phyloP scores from a whole-genome alignment of 176 grass and related monocot species.

The Rhynchospora tenuis region DNA sequence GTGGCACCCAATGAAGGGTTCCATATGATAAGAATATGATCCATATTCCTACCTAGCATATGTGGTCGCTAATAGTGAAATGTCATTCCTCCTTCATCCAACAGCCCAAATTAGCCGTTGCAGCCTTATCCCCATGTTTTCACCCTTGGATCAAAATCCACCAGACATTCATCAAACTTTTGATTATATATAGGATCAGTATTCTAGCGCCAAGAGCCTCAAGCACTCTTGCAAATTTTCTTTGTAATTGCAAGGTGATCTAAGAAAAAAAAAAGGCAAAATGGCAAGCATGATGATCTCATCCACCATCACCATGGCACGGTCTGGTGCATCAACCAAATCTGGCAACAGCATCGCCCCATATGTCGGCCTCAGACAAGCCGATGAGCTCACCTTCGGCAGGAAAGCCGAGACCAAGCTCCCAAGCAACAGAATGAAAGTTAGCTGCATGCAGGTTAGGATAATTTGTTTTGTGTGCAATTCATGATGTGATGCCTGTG shows the following conservation, averaged over 20 bases:
- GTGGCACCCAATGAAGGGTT: background rate
- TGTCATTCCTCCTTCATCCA: background rate
- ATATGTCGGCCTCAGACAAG: slow-evolving; percentile 40
- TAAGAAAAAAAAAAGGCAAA: background rate
- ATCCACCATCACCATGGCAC: slow-evolving; percentile 32
- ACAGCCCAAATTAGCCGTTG: slow-evolving; percentile 19
- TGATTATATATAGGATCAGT: slow-evolving; percentile 33
- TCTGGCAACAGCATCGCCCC: slow-evolving; percentile 34
- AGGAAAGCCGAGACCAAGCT: slow-evolving; percentile 24
- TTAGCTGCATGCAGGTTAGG: slow-evolving; percentile 74
- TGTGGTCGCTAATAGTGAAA: slow-evolving; percentile 31
- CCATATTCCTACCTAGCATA: slow-evolving; percentile 21
- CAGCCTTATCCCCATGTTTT: slow-evolving; percentile 6
- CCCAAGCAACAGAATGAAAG: slow-evolving; percentile 52
- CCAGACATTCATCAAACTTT: background rate
- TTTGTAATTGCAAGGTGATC: background rate
- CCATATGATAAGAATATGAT: slow-evolving; percentile 34
- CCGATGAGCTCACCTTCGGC: slow-evolving; percentile 23
- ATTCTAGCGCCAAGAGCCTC: background rate
- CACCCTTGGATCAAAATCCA: background rate
- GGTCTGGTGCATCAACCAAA: slow-evolving; percentile 17
- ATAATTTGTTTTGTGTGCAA: background rate
- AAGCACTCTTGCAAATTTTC: background rate
- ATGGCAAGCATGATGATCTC: slow-evolving; percentile 62
- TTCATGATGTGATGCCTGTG: background rate